A percentile compares a stretch with the other conserved stretches of the same genome.
Evolutionary conservation across 2,329 filamentous ascomycete genomes (phyloP).

Genomic region (Nemania sp.): DNA sequence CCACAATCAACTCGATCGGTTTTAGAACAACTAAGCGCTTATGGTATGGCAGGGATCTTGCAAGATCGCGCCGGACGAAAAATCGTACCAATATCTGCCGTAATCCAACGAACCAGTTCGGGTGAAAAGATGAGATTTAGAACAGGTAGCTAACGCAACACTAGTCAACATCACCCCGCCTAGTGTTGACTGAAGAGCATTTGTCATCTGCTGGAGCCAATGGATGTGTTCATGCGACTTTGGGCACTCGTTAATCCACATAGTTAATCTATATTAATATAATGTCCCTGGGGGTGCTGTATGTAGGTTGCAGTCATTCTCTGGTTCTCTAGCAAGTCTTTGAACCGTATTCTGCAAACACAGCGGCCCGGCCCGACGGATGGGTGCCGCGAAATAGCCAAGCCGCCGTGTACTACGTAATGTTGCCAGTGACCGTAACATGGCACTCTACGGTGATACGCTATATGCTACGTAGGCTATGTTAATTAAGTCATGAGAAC

Average conservation of each 20-base stretch:
- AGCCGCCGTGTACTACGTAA: conserved; percentile 5
- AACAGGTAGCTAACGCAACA: neutral
- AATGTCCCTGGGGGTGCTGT: neutral
- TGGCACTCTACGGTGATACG: neutral
- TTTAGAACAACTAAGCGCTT: neutral
- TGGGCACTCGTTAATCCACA: neutral
- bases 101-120: neutral
- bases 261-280: conserved; percentile 1
- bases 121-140: neutral
- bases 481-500: neutral
- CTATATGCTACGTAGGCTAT: neutral
- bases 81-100: neutral
- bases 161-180: neutral
- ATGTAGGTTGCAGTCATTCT: neutral
- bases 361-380: conserved; percentile 28
- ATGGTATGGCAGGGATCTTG: neutral
- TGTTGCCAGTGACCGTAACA: neutral
- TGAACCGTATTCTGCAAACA: conserved; percentile 5
- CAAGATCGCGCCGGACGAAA: conserved; percentile 1
- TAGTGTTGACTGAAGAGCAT: neutral
- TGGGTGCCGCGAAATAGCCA: conserved; percentile 18
- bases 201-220: neutral
- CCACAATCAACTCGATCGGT: conserved; percentile 13
- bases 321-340: neutral
- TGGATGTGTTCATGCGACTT: conserved; percentile 3